These are phyloP conservation scores for Psilocybe sp. DNA, from an alignment of 768 basidiomycete species.

Conservation along the genomic window DNA sequence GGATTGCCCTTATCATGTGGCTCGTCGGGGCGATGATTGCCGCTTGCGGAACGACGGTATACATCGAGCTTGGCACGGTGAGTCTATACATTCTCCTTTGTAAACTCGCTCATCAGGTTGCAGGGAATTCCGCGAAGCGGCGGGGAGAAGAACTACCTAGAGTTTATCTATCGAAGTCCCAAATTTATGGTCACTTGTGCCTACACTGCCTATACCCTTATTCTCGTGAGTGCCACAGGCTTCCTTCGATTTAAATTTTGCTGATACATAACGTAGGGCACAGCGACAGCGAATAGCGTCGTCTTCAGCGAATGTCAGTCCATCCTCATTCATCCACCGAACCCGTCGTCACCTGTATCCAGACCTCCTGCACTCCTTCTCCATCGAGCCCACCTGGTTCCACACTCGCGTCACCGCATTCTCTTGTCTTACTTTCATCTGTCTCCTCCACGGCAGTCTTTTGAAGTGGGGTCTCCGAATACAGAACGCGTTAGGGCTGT, in stretches of 20 bases:
- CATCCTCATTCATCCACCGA: not conserved
- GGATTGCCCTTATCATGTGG: constrained; percentile 69
- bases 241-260: not conserved
- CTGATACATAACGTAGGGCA: constrained; percentile 38
- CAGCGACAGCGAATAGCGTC: constrained; percentile 54
- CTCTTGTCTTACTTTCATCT: constrained; percentile 51
- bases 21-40: constrained; percentile 64
- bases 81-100: constrained; percentile 5
- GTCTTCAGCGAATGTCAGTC: constrained; percentile 72
- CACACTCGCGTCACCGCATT: constrained; percentile 54
- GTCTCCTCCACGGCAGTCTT: constrained; percentile 53
- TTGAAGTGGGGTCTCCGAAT: constrained; percentile 55
- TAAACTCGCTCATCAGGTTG: not conserved
- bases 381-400: constrained; percentile 38
- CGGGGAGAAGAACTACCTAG: constrained; percentile 76
- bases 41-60: constrained; percentile 65
- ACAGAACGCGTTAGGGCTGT: constrained; percentile 60
- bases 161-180: constrained; percentile 65
- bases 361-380: constrained; percentile 62
- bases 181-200: constrained; percentile 58
- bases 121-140: constrained; percentile 70
- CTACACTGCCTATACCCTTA: constrained; percentile 55
- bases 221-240: constrained; percentile 40
- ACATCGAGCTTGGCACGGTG: constrained; percentile 75
- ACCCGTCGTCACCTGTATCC: not conserved